Percentiles rank a stretch among this genome's conserved stretches.
Conservation (phyloP, 1,284 basidiomycete genomes). For the Papiliotrema terrestris region DNA sequence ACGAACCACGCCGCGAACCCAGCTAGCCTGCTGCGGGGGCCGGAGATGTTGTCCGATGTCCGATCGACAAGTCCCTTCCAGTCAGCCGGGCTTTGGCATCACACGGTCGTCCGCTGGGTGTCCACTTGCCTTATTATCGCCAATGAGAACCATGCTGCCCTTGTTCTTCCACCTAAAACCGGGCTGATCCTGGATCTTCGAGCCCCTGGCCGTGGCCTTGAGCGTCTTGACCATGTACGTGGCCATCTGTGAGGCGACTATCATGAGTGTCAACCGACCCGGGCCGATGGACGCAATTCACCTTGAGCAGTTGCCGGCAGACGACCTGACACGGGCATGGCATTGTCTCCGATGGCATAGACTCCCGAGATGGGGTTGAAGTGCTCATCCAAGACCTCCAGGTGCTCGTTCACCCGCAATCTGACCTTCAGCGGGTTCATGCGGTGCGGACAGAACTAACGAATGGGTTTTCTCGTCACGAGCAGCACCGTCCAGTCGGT, state of each 20-base stretch:
- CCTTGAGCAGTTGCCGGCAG: constrained; percentile 83
- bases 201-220: constrained; percentile 58
- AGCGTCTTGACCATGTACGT: constrained; percentile 67
- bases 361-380: constrained; percentile 66
- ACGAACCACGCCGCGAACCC: constrained; percentile 42
- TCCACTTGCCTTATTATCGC: constrained; percentile 58
- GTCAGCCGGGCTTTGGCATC: no score
- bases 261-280: no score
- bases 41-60: constrained; percentile 55
- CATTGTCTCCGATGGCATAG: constrained; percentile 79
- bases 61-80: constrained; percentile 70
- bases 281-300: constrained; percentile 21
- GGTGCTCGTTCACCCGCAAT: constrained; percentile 60
- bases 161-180: constrained; percentile 66
- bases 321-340: constrained; percentile 58
- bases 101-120: no score
- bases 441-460: constrained; percentile 43
- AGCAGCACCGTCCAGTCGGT: constrained; percentile 58
- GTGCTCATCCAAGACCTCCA: constrained; percentile 59
- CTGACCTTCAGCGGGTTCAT: constrained; percentile 32
- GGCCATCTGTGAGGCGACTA: constrained; percentile 77
- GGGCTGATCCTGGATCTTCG: constrained; percentile 38
- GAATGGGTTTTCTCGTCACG: constrained; percentile 63
- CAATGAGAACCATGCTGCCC: constrained; percentile 76
- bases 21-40: constrained; percentile 60